Evolutionary conservation across 805 yeast genomes (phyloP), one percentile per base, ranked within the genome.

Genomic region (Teunomyces cretensis): DNA sequence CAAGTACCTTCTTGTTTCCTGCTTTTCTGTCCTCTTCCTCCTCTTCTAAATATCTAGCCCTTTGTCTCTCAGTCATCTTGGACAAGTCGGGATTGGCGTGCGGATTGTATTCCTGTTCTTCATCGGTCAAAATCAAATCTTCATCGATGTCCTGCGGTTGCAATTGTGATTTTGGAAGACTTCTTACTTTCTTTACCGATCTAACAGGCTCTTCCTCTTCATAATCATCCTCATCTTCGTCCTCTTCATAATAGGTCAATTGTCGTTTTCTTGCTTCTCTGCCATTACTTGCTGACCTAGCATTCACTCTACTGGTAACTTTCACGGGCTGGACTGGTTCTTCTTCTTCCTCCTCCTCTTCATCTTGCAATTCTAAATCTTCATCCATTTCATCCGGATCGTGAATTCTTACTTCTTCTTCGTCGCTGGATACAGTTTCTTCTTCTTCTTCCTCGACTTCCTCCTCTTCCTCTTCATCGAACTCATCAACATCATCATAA

Each of bases 61-160:
- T 59, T 57, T 80, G 85, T 50, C 84, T 60, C 46, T 79, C 84
- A 1, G 84, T 80, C 77, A 79, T 70, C 42, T 74, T 69, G 13
- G 77, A 60, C 15, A 71, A 47, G 53, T 78, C 81, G 9, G 69
- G 67, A 28, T 68, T 64, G 14, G 61, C 65, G 16, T 58, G 55
- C 2, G 78, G 74, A 37, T 70, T 70, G 49, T 72, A 74, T 41
- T 71, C 77, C 6, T 69, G 66, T 44, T 72, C 79, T 40, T 68
- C 72, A 44, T 72, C 76, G 1, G 72, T 65, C 33, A 68, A 59
- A 5, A 67, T 51, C 33, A 68, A 53, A 37, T 68, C 74, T 4
- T 57, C 68, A 43, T 66, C 71, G 27, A 66, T 45, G 17, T 64
- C 70, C n/a, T 60, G 58, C 4, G 68, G 67, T 38, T 56, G 57